Evolutionary conservation across 495 filamentous ascomycete species (phyloP).

Genomic region (Aspergillus ellipticus): DNA sequence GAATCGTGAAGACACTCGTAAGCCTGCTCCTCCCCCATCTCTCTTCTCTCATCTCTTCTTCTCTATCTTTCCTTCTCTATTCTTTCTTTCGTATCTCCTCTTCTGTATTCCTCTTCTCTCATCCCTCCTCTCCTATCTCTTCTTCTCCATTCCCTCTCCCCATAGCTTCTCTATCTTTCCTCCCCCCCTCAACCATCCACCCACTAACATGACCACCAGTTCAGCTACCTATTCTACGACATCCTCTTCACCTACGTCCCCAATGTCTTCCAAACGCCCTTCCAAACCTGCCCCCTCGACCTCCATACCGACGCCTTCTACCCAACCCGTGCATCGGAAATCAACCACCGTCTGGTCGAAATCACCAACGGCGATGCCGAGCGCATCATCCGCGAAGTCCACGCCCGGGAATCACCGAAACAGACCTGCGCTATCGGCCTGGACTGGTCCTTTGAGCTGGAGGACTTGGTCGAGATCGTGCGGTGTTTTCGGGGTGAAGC

Average conservation of each 20-base stretch:
- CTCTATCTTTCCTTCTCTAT: too few relatives aligned
- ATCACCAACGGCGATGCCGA: conserved; percentile 74
- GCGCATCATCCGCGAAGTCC: conserved; percentile 61
- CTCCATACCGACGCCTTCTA: conserved; percentile 94
- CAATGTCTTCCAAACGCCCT: conserved; percentile 94
- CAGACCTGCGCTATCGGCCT: conserved; percentile 84
- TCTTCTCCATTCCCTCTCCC: too few relatives aligned
- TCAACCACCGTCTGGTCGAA: conserved; percentile 81
- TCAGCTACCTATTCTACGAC: conserved; percentile 90
- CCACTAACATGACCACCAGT: conserved; percentile 32
- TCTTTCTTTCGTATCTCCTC: too few relatives aligned
- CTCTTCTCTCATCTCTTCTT: not conserved
- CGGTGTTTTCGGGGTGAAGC: conserved; percentile 74
- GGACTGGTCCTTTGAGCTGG: conserved; percentile 80
- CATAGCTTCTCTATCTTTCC: too few relatives aligned
- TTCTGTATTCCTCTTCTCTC: not conserved
- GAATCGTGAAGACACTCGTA: conserved; percentile 79
- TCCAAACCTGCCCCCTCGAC: conserved; percentile 90
- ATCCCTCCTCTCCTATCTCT: not conserved
- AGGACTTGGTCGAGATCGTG: conserved; percentile 82
- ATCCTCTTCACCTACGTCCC: conserved; percentile 90
- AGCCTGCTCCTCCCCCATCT: conserved; percentile 2
- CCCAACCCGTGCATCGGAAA: conserved; percentile 75
- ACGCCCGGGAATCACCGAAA: conserved; percentile 58
- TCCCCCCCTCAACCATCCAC: not conserved